These are phyloP conservation scores for Cantharellus anzutake DNA, from an alignment of 768 basidiomycete genomes.

Conservation along the genomic window DNA sequence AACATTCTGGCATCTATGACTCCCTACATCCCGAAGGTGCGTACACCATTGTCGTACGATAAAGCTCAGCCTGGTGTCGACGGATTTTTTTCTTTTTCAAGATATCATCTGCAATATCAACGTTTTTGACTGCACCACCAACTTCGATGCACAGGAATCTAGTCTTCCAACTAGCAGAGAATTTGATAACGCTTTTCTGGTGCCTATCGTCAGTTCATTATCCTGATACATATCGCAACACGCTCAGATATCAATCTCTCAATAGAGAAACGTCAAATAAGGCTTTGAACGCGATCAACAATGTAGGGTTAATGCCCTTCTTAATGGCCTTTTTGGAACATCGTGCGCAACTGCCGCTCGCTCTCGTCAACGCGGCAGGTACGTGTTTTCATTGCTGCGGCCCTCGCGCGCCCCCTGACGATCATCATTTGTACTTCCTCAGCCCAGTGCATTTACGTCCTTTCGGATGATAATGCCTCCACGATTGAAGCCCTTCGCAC, in stretches of 20 bases:
- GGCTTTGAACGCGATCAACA: slow-evolving; percentile 72
- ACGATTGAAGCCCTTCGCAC: slow-evolving; percentile 37
- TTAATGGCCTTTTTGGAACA: slow-evolving; percentile 76
- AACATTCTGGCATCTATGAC: slow-evolving; percentile 64
- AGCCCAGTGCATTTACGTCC: slow-evolving; percentile 86
- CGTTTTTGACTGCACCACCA: slow-evolving; percentile 35
- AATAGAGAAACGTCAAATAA: slow-evolving; percentile 81
- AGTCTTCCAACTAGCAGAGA: slow-evolving; percentile 78
- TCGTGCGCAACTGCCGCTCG: slow-evolving; percentile 43
- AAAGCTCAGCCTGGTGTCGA: background rate
- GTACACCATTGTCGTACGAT: background rate
- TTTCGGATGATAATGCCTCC: slow-evolving; percentile 79
- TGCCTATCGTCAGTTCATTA: slow-evolving; percentile 64
- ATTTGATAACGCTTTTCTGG: slow-evolving; percentile 84
- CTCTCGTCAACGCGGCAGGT: slow-evolving; percentile 72
- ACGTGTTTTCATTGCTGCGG: slow-evolving; percentile 9
- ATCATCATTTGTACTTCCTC: background rate
- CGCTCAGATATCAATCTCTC: slow-evolving; percentile 11
- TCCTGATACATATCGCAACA: background rate
- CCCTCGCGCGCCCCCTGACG: background rate
- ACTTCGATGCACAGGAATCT: slow-evolving; percentile 43
- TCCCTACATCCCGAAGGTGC: slow-evolving; percentile 61
- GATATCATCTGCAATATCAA: slow-evolving; percentile 61
- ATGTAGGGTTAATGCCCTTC: slow-evolving; percentile 59
- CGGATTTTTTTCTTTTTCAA: background rate